These are phyloP conservation scores for Solanum pinnatisectum DNA, from an alignment of 257 asterid species.

Conservation along the genomic window DNA sequence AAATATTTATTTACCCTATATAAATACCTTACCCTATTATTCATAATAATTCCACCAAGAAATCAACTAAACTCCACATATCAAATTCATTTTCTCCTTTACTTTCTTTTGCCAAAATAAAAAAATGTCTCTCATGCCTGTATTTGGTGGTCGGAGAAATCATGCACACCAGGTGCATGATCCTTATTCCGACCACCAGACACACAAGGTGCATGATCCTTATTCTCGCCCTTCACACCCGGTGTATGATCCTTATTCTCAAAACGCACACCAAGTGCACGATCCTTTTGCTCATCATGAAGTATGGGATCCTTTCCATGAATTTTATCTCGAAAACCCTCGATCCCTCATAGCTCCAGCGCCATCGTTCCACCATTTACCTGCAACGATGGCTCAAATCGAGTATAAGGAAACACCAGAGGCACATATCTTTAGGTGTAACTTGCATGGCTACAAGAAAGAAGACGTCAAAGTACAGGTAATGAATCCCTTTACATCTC, in stretches of 20 bases:
- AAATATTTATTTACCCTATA: background rate
- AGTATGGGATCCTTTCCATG: constrained; percentile 2
- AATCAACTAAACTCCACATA: background rate
- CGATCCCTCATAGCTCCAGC: background rate
- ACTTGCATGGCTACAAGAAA: constrained; percentile 26
- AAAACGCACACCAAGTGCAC: background rate
- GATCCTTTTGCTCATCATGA: constrained; percentile 12
- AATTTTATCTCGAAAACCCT: background rate
- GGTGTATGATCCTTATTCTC: background rate
- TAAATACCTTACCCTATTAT: background rate
- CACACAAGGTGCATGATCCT: background rate
- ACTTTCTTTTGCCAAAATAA: background rate
- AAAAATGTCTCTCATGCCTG: constrained; percentile 9
- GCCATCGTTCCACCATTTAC: background rate
- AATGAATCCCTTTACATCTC: background rate
- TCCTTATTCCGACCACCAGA: background rate
- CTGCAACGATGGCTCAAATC: background rate
- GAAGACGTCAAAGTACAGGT: constrained; percentile 35
- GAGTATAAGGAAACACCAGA: constrained; percentile 35
- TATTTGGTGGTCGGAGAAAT: constrained; percentile 5
- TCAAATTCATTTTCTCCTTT: background rate
- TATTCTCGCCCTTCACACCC: background rate
- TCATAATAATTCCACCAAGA: background rate
- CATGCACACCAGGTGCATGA: background rate
- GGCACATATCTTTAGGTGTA: constrained; percentile 17